These are phyloP conservation scores for Ogataea siamensis DNA, from an alignment of 805 yeast genomes.

Conservation along the genomic window DNA sequence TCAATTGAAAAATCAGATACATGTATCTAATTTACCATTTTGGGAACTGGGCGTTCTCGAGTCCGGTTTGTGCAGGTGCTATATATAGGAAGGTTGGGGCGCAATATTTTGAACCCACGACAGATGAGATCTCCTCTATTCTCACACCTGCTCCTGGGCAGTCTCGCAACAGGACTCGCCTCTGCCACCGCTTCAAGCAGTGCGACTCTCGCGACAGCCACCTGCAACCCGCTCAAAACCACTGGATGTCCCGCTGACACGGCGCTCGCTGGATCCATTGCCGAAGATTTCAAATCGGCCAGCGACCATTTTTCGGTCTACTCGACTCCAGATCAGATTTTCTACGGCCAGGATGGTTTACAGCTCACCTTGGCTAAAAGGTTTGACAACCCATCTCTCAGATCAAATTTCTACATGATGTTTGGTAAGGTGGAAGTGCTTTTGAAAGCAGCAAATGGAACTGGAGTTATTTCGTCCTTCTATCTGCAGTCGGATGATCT, in stretches of 20 bases:
- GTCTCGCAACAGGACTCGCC: slow-evolving; percentile 6
- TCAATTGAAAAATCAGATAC: neutral
- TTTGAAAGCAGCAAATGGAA: slow-evolving; percentile 71
- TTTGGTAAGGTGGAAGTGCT: slow-evolving; percentile 79
- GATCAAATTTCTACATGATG: slow-evolving; percentile 81
- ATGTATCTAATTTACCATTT: slow-evolving; percentile 13
- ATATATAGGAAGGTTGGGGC: slow-evolving; percentile 9
- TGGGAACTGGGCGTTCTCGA: slow-evolving; percentile 10
- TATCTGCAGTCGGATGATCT: slow-evolving; percentile 79
- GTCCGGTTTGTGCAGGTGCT: slow-evolving; percentile 8
- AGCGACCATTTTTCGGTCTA: slow-evolving; percentile 43
- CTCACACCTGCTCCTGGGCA: slow-evolving; percentile 2
- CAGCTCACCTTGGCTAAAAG: slow-evolving; percentile 55
- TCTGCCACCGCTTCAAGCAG: slow-evolving; percentile 9
- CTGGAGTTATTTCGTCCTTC: slow-evolving; percentile 77
- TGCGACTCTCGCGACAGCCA: slow-evolving; percentile 18
- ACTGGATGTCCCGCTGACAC: slow-evolving; percentile 40
- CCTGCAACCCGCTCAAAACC: slow-evolving; percentile 34
- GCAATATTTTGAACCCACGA: neutral
- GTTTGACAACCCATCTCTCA: slow-evolving; percentile 75
- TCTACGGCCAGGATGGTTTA: slow-evolving; percentile 57
- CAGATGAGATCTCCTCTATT: slow-evolving; percentile 2
- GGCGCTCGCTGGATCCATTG: slow-evolving; percentile 60
- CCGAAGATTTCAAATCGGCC: slow-evolving; percentile 50
- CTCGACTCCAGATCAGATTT: slow-evolving; percentile 44